Evolutionary conservation across 495 filamentous ascomycete genomes (phyloP).

Genomic region (Cryomyces minteri): DNA sequence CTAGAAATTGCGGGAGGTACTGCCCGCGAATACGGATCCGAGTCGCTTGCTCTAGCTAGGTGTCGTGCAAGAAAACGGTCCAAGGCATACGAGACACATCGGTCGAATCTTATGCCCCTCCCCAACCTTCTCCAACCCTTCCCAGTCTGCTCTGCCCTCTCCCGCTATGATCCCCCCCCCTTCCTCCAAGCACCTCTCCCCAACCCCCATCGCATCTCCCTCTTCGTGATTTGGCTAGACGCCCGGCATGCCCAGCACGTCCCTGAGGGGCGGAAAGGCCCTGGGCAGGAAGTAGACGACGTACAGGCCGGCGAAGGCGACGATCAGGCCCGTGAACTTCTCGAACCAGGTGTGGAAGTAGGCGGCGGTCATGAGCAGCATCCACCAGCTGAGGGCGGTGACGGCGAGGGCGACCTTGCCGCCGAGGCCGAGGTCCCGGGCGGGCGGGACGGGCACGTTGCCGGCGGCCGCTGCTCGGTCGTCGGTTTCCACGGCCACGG

Average conservation of each 20-base stretch:
- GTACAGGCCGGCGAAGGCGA: constrained; percentile 52
- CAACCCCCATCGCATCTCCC: not conserved
- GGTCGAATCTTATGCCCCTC: not conserved
- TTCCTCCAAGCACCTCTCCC: not conserved
- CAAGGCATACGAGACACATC: not conserved
- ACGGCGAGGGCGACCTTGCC: constrained; percentile 32
- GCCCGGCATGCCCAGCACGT: constrained; percentile 58
- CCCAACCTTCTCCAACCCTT: not conserved
- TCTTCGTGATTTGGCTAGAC: constrained; percentile 22
- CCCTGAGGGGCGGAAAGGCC: constrained; percentile 38
- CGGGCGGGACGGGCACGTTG: not conserved
- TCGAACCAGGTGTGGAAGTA: constrained; percentile 99
- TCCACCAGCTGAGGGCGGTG: constrained; percentile 60
- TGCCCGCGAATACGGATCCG: not conserved
- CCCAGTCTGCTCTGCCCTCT: not conserved
- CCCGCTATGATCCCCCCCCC: not conserved
- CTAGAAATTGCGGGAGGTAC: not conserved
- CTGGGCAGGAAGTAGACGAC: constrained; percentile 62
- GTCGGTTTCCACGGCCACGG: constrained; percentile 16
- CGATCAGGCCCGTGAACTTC: constrained; percentile 64
- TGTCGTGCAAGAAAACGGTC: too few species aligned
- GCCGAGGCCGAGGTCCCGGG: constrained; percentile 16
- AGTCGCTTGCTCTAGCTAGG: too few species aligned
- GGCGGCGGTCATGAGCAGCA: constrained; percentile 93
- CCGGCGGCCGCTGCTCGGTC: constrained; percentile 2